Base-by-base conservation (phyloP, 73 alveolate species). In the Strombidium stylifer region DNA sequence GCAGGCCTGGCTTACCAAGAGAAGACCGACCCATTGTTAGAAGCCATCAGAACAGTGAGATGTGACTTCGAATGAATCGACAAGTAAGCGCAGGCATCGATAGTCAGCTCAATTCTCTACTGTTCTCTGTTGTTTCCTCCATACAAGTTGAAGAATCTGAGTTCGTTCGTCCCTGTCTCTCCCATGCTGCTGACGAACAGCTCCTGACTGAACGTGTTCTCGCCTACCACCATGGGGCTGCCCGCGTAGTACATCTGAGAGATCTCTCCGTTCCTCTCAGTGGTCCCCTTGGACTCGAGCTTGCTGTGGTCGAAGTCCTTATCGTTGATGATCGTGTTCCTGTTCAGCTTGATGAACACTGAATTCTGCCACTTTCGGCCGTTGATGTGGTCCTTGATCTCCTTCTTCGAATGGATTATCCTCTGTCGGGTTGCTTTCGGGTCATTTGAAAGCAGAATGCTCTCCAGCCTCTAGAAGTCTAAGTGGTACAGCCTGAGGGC, bases 101-200 rank as follows among this genome's bases (percentile, higher is more conserved):
- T 15, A 7, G 70, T 52, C 18, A 53, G 20, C 27, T 69, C 69
- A 3, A 69, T 24, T 36, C 70, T 14, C 36, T 40, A 16, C 23
- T 48, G 27, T 7, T 32, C 25, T 2, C 53, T 15, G 42, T 11
- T 14, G 37, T 69, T n/a, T n/a, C n/a, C n/a, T n/a, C n/a, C 72
- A 35, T 48, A 40, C 1, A 44, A 56, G 51, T 26, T 36, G 41
- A 48, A 53, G 30, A 69, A 53, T 26, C 53, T 69, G 3, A 69
- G 31, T 31, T 69, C 82, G 53, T 69, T 53, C 1, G 82, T 52
- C 0, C 82, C 82, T 1, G 70, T 48, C 25, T 69, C 82, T 1
- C 82, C 82, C 14, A 69, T 69, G 52, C 72, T 56, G 14, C 84
- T 47, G 21, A 70, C 84, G 27, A 70, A 53, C n/a, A n/a, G n/a